Evolutionary conservation across 345 rosid species (phyloP), one percentile per base, ranked within the genome.

Genomic region (Hypericum perforatum): DNA sequence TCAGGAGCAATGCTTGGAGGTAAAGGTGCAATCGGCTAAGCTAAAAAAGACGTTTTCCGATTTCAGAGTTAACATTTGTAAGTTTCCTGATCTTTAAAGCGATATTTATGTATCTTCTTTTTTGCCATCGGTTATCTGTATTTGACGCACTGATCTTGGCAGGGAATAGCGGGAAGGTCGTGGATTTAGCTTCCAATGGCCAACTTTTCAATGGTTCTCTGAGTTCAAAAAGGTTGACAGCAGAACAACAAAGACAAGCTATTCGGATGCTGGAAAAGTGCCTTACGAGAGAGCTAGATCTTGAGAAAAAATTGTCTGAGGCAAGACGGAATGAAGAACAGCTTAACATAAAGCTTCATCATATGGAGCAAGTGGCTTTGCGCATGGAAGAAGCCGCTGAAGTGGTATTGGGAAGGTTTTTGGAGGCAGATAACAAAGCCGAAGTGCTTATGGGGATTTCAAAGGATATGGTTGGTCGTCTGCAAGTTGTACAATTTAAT

Each of bases 361-460:
- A 64, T 59, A 92, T 88, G 0, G 90, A 79, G 56, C 90, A 85
- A 70, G 85, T 92, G 11, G 66, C 86, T 63, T 69, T 82, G 42
- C 82, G 81, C 69, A 92, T 92, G 94, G 98, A 92, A 74, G 98
- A 87, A 80, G 95, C 95, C 0, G 84, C 96, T 11, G 95, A 85
- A 78, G 86, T 85, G 50, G 81, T 87, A 37, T 82, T 85, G 94
- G 96, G 88, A 71, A 75, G 90, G 65, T 92, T 92, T 76, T 63
- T 92, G 6, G 98, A 87, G 74, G 96, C 98, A 2, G 96, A 87
- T 39, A 92, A 92, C 72, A 76, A 85, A 56, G 63, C 94, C 7
- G 90, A 81, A 71, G 88, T 87, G 58, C 82, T 85, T 43, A 85
- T 76, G 80, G 88, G 95, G 43, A 77, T 85, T 59, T 87, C 95